Conservation (phyloP, 306 rosid species). For the Ochetophila trinervis region DNA sequence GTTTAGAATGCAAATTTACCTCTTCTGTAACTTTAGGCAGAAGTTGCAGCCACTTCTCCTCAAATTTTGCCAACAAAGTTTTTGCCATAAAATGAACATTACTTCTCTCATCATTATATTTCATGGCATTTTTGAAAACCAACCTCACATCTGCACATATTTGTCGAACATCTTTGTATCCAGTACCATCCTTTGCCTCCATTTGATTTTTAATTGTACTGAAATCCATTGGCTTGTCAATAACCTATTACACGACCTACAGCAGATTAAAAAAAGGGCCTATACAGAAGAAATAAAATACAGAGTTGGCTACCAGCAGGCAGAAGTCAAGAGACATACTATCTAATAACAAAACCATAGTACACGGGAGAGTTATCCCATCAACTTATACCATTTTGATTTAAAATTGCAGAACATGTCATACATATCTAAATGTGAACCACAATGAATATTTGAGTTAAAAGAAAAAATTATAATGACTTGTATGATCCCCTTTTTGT, state of each 20-base stretch:
- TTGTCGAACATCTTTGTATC: conserved; percentile 78
- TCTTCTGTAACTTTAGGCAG: conserved; percentile 85
- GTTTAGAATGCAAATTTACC: conserved; percentile 38
- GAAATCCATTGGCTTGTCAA: conserved; percentile 98
- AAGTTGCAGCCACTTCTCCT: conserved; percentile 89
- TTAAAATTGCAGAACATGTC: not conserved
- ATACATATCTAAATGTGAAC: too few species aligned
- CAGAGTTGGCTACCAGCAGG: not conserved
- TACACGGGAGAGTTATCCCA: not conserved
- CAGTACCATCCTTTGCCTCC: conserved; percentile 84
- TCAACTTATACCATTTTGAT: not conserved
- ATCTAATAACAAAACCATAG: not conserved
- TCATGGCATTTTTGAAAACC: conserved; percentile 86
- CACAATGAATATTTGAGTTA: too few species aligned
- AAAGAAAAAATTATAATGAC: too few species aligned
- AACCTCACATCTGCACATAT: conserved; percentile 75
- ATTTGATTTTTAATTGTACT: conserved; percentile 84
- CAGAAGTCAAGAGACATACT: not conserved
- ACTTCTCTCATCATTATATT: conserved; percentile 79
- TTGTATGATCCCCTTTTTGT: too few species aligned
- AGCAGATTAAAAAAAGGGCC: conserved; percentile 28
- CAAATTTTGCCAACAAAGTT: conserved; percentile 75
- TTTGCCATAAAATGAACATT: conserved; percentile 93
- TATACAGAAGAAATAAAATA: not conserved
- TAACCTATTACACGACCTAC: conserved; percentile 50